A percentile compares a stretch with the other conserved stretches of the same genome.
Conservation (phyloP, 2,329 filamentous ascomycete species). For the Blumeria hordei region DNA sequence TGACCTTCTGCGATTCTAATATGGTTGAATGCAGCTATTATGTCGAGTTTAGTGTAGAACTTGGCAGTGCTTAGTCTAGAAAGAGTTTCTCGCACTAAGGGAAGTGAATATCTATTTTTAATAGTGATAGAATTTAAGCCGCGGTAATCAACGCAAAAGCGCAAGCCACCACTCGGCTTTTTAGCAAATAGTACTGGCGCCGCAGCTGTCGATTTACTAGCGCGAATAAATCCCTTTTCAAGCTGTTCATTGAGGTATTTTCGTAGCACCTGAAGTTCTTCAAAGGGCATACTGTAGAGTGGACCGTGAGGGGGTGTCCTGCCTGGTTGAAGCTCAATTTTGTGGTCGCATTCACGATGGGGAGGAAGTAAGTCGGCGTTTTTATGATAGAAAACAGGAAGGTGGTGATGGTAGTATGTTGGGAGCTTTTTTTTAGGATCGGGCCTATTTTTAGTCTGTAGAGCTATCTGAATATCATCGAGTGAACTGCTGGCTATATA, state of each 20-base stretch:
- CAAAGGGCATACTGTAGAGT: neutral
- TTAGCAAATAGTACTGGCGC: neutral
- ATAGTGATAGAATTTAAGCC: neutral
- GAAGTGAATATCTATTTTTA: neutral
- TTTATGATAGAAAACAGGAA: too few relatives aligned
- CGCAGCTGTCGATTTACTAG: neutral
- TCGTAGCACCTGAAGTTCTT: neutral
- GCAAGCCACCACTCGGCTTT: neutral
- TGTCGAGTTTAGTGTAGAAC: neutral
- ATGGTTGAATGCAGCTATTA: neutral
- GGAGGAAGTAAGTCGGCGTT: too few relatives aligned
- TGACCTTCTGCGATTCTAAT: neutral
- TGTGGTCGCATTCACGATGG: too few relatives aligned
- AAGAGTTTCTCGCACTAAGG: neutral
- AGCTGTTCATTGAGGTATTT: neutral
- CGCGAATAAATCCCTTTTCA: neutral
- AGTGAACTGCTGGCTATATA: too few relatives aligned
- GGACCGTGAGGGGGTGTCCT: neutral
- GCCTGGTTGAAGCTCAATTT: too few relatives aligned
- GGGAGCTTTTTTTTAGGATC: too few relatives aligned
- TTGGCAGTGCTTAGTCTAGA: neutral
- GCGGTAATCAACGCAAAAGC: neutral
- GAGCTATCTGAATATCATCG: too few relatives aligned
- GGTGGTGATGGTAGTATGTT: too few relatives aligned
- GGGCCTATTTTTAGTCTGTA: too few relatives aligned